Evolutionary conservation across 2,329 filamentous ascomycete genomes (phyloP), one percentile per base, ranked within the genome.

Genomic region (Tympanopsis confertula): DNA sequence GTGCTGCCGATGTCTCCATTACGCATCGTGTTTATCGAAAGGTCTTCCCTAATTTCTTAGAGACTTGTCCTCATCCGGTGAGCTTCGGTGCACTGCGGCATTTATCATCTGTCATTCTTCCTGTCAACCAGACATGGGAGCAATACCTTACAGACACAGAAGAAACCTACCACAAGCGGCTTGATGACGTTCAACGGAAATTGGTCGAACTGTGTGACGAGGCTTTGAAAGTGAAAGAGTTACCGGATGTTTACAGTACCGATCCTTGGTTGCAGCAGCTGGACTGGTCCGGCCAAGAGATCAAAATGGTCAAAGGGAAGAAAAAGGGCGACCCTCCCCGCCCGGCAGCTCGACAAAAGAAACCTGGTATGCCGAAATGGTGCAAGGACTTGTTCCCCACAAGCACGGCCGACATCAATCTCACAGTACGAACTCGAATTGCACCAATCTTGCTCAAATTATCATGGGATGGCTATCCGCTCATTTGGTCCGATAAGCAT

Each of bases 11-110:
- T 61, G 91, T 98, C 14, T 78, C 80, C 24, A 79, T 95, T 47
- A 98, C 91, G 0, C 91, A 98, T 50, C 78, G 79, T 35, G 84
- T 98, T n/a, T 98, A 89, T 59, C 81, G 86, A 54, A 86, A 86
- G 42, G 87, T 96, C 1, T 91, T 98, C 44, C 86, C 87, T 1
- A 82, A 83, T 41, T 98, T 95, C 50, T 65, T 95, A 15, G 69
- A 86, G 33, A 85, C 84, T 19, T 98, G 91, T 52, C 91, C 91
- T 1, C 93, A 98, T 58, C 91, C 91, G 0, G 91, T 98, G 50
- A 96, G 88, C 59, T 98, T 98, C 51, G 89, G 86, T 2, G 91
- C 91, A 2, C 68, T 98, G 14, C 75, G 91, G 13, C 91, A 96
- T 55, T 69, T 98, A n/a, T 87, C 88, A 1, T 82, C 88, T 0